These are phyloP conservation scores for Fomitiporia mediterranea DNA, from an alignment of 1,284 basidiomycete species.

Conservation along the genomic window DNA sequence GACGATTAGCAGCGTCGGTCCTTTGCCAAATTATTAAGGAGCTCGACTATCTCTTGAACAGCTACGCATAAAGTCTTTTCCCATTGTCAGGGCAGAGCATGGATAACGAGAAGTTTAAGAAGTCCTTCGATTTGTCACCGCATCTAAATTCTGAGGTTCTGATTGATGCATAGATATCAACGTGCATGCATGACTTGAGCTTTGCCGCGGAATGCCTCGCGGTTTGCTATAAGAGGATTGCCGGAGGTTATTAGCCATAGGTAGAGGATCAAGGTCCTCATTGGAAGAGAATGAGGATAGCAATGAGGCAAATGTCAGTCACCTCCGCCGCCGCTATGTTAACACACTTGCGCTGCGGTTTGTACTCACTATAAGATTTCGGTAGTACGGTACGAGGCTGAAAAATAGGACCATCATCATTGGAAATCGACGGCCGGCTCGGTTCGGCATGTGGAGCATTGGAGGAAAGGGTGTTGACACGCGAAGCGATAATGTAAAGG, in stretches of 20 bases:
- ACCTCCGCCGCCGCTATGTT: background rate
- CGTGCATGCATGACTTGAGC: no score
- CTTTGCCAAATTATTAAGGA: no score
- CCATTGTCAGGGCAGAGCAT: no score
- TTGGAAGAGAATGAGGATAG: background rate
- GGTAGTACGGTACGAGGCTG: background rate
- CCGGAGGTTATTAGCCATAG: background rate
- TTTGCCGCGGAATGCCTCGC: background rate
- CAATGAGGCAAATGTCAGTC: background rate
- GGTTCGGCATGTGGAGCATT: conserved; percentile 1
- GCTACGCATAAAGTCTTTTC: no score
- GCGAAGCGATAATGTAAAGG: background rate
- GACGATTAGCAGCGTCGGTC: no score
- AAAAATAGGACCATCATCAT: no score
- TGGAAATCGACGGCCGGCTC: background rate
- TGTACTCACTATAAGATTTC: background rate
- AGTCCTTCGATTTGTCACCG: no score
- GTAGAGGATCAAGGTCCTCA: background rate
- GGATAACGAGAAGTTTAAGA: no score
- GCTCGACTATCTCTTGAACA: no score
- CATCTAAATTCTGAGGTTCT: no score
- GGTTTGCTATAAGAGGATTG: background rate
- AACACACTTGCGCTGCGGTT: background rate
- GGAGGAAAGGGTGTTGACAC: background rate
- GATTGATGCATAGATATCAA: no score